Percentiles rank a stretch among this genome's conserved stretches.
Evolutionary conservation across 129 eudicot genomes (phyloP).

Genomic region (Ambrosia artemisiifolia): DNA sequence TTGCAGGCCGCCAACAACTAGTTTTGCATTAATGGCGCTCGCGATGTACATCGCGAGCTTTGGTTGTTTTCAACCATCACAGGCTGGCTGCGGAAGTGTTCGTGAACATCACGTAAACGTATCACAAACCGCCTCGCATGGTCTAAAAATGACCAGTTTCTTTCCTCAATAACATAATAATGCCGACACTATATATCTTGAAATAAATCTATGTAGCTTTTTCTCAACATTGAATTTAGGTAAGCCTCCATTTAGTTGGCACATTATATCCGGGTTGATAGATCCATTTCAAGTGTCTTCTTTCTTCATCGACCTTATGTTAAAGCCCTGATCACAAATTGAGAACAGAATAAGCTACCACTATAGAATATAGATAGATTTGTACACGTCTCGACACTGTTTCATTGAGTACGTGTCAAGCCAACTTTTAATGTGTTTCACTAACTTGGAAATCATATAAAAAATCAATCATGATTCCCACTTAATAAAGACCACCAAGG

Average conservation of each 20-base stretch:
- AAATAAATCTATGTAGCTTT: not conserved
- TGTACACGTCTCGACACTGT: not conserved
- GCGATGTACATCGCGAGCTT: too few relatives aligned
- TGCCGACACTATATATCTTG: not conserved
- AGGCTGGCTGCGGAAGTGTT: too few relatives aligned
- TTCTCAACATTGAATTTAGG: not conserved
- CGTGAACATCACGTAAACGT: too few relatives aligned
- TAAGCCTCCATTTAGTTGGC: not conserved
- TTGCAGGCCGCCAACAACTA: too few relatives aligned
- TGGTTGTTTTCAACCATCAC: too few relatives aligned
- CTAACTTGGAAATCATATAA: not conserved
- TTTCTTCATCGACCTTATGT: not conserved
- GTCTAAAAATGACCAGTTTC: not conserved
- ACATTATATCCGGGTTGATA: not conserved
- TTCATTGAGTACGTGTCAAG: not conserved
- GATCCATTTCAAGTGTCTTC: not conserved
- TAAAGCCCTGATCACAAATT: not conserved
- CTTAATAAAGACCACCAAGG: constrained; percentile 3
- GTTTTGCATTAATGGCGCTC: too few relatives aligned
- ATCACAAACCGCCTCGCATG: too few relatives aligned
- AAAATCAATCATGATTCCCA: not conserved
- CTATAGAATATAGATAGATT: not conserved
- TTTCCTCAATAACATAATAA: not conserved
- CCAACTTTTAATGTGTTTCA: not conserved
- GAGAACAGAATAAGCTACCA: not conserved